These are phyloP conservation scores for Juncus inflexus DNA, from an alignment of 176 grass and related monocot species.

Conservation along the genomic window DNA sequence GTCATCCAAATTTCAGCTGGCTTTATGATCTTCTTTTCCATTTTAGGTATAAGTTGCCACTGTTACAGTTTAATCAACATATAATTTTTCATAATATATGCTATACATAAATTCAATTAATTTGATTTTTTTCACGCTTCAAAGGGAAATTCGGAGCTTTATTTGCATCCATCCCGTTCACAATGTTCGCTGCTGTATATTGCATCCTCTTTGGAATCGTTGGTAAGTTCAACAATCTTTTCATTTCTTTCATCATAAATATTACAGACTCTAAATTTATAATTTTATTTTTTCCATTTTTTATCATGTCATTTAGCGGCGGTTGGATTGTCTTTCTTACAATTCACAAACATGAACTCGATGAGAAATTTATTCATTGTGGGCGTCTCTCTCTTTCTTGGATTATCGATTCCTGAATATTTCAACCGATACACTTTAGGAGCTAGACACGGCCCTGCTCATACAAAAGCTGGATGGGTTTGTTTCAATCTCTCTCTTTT, in stretches of 20 bases:
- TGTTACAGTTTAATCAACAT: neutral
- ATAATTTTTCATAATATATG: neutral
- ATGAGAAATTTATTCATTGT: constrained; percentile 91
- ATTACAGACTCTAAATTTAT: constrained; percentile 12
- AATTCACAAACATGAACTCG: constrained; percentile 99
- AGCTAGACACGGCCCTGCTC: constrained; percentile 55
- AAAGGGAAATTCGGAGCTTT: constrained; percentile 93
- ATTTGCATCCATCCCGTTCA: constrained; percentile 92
- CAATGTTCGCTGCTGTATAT: constrained; percentile 87
- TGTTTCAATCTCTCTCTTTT: neutral
- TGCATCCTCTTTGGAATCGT: constrained; percentile 87
- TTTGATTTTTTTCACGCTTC: neutral
- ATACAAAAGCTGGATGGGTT: constrained; percentile 96
- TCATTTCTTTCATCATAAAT: neutral
- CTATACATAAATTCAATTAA: neutral
- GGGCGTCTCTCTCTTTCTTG: constrained; percentile 87
- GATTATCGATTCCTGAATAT: constrained; percentile 89
- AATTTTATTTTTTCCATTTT: constrained; percentile 14
- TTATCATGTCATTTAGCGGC: constrained; percentile 56
- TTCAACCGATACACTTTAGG: constrained; percentile 60
- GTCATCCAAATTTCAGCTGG: constrained; percentile 93
- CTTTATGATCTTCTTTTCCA: constrained; percentile 99
- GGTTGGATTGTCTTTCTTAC: constrained; percentile 82
- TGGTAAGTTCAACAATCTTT: constrained; percentile 36
- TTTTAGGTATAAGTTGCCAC: constrained; percentile 48